phyloP scores from a whole-genome alignment of 208 protist genomes.

The Crithidia thermophila region DNA sequence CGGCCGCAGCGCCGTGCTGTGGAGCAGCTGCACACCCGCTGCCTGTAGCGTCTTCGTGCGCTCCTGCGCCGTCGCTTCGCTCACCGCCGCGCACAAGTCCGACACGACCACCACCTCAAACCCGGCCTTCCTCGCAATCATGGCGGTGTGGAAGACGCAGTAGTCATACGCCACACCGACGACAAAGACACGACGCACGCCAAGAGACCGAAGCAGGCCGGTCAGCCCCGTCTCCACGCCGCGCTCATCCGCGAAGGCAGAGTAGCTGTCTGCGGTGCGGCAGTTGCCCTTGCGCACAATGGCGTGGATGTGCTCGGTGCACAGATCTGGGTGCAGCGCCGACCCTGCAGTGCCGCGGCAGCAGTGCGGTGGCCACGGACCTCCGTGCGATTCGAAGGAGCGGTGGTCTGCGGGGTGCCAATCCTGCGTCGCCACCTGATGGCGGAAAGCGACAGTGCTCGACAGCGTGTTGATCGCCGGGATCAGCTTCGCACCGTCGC shows the following conservation, averaged over 20 bases:
- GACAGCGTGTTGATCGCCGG: conserved; percentile 50
- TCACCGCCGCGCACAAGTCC: conserved; percentile 48
- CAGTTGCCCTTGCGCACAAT: conserved; percentile 46
- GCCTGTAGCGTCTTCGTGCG: conserved; percentile 8
- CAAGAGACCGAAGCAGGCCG: conserved; percentile 37
- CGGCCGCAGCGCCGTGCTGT: neutral
- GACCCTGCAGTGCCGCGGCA: conserved; percentile 48
- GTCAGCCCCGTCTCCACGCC: conserved; percentile 42
- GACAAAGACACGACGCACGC: conserved; percentile 64
- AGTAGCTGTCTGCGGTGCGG: conserved; percentile 56
- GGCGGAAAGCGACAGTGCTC: conserved; percentile 25
- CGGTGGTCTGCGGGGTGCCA: conserved; percentile 69
- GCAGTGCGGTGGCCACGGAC: conserved; percentile 66
- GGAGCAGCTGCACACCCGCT: conserved; percentile 4
- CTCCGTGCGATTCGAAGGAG: conserved; percentile 57
- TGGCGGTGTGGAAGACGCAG: conserved; percentile 68
- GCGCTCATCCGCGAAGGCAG: conserved; percentile 55
- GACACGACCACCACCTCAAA: conserved; percentile 65
- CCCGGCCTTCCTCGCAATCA: conserved; percentile 39
- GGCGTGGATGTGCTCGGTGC: conserved; percentile 19
- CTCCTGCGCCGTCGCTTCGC: neutral
- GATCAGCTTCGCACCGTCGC: conserved; percentile 33
- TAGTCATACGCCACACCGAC: conserved; percentile 71
- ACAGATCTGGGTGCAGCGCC: conserved; percentile 37
- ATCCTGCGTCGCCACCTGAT: conserved; percentile 57